Percentiles rank a stretch among this genome's conserved stretches.
These are phyloP conservation scores for Tephrocybe sp. DNA, from an alignment of 768 basidiomycete genomes.

Conservation along the genomic window DNA sequence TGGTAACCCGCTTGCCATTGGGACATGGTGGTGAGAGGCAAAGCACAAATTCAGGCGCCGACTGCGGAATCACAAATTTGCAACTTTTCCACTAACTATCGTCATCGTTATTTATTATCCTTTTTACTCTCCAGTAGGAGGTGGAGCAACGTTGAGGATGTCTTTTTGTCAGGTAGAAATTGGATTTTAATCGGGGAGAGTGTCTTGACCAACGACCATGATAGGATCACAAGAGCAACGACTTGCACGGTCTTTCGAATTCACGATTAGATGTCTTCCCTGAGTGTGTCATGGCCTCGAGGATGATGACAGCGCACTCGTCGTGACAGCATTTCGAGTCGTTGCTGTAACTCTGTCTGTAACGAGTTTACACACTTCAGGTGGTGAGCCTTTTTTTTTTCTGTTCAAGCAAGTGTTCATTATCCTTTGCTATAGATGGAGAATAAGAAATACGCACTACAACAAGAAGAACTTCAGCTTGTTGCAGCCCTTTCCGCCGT, in stretches of 20 bases:
- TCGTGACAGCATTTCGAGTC: neutral
- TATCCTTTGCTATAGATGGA: neutral
- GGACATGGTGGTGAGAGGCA: slow-evolving; percentile 52
- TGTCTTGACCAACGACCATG: no score
- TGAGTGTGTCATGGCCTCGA: neutral
- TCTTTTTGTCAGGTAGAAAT: no score
- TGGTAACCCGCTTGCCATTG: slow-evolving; percentile 77
- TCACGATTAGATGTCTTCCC: neutral
- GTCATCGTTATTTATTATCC: no score
- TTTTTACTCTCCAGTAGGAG: no score
- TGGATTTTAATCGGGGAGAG: no score
- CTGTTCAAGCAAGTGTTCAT: neutral
- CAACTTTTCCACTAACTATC: no score
- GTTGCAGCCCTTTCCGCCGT: slow-evolving; percentile 26
- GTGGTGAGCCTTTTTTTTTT: neutral
- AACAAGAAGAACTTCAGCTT: slow-evolving; percentile 27
- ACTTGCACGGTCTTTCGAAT: no score
- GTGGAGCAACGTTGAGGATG: no score
- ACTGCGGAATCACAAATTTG: slow-evolving; percentile 20
- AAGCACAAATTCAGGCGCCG: slow-evolving; percentile 23
- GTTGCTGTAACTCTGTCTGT: no score
- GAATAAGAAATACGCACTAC: slow-evolving; percentile 14
- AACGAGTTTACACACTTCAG: no score
- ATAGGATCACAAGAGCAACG: no score
- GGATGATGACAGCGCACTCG: neutral